Evolutionary conservation across 768 basidiomycete species (phyloP).

Genomic region (Ramaria sp.): DNA sequence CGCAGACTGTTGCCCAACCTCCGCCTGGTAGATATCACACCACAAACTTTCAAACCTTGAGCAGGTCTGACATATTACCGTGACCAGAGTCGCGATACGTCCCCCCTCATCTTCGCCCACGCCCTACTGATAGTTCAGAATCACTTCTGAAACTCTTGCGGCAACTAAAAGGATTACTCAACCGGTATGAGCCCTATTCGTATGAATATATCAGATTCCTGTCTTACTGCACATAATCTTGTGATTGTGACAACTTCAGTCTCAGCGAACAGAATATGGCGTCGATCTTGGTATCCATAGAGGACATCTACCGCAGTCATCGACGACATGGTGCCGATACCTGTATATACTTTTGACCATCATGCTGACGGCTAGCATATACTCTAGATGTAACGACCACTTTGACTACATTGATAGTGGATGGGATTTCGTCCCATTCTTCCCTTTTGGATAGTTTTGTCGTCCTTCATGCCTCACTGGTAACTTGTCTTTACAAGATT

Average conservation of each 20-base stretch:
- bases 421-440: slow-evolving; percentile 70
- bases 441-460: slow-evolving; percentile 84
- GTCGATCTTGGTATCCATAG: slow-evolving; percentile 60
- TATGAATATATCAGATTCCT: not conserved
- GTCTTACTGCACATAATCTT: not conserved
- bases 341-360: not conserved
- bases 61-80: not conserved
- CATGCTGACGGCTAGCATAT: not conserved
- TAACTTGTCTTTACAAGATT: slow-evolving; percentile 70
- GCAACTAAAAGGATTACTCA: slow-evolving; percentile 79
- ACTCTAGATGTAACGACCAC: slow-evolving; percentile 69
- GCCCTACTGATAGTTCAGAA: slow-evolving; percentile 30
- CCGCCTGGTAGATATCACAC: not conserved
- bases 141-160: slow-evolving; percentile 49
- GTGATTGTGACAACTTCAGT: slow-evolving; percentile 27
- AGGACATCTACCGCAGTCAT: slow-evolving; percentile 66
- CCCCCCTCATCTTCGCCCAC: slow-evolving; percentile 68
- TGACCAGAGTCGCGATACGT: slow-evolving; percentile 46
- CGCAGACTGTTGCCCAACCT: not conserved
- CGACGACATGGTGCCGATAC: slow-evolving; percentile 57
- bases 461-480: slow-evolving; percentile 75
- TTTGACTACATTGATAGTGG: slow-evolving; percentile 64
- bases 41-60: too few relatives aligned
- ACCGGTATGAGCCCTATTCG: slow-evolving; percentile 42
- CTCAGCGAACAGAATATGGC: slow-evolving; percentile 87